These are phyloP conservation scores for Hericium erinaceus DNA, from an alignment of 768 basidiomycete genomes.

Conservation along the genomic window DNA sequence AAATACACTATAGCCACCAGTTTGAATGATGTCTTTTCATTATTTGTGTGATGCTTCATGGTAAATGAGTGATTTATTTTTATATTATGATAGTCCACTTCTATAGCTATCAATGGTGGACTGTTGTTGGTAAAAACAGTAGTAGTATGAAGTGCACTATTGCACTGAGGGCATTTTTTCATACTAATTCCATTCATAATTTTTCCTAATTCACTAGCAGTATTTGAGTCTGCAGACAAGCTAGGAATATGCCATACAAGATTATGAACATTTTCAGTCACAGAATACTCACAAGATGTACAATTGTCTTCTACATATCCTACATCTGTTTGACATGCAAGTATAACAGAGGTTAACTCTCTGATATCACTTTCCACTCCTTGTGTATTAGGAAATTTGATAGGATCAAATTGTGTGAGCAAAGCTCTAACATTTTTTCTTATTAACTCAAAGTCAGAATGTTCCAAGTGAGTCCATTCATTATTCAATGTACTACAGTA, in stretches of 20 bases:
- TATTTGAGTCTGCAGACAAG: too few species aligned
- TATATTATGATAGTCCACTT: neutral
- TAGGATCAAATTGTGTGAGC: neutral
- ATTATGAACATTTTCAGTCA: neutral
- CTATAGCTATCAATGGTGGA: neutral
- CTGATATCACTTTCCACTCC: neutral
- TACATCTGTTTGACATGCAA: neutral
- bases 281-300: neutral
- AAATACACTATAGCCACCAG: slow-evolving; percentile 18
- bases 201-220: neutral
- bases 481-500: neutral
- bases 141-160: neutral
- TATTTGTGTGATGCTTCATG: neutral
- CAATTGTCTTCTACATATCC: neutral
- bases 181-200: neutral
- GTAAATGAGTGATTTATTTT: neutral
- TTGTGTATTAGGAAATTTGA: neutral
- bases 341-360: neutral
- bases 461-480: neutral
- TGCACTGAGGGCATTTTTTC: neutral
- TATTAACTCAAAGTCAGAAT: neutral
- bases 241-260: neutral
- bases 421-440: neutral
- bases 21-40: neutral
- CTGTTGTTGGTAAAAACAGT: neutral